A percentile compares a stretch with the other conserved stretches of the same genome.
Evolutionary conservation across 352 stramenopile genomes (phyloP).

Genomic region (Pythium plurisporium): DNA sequence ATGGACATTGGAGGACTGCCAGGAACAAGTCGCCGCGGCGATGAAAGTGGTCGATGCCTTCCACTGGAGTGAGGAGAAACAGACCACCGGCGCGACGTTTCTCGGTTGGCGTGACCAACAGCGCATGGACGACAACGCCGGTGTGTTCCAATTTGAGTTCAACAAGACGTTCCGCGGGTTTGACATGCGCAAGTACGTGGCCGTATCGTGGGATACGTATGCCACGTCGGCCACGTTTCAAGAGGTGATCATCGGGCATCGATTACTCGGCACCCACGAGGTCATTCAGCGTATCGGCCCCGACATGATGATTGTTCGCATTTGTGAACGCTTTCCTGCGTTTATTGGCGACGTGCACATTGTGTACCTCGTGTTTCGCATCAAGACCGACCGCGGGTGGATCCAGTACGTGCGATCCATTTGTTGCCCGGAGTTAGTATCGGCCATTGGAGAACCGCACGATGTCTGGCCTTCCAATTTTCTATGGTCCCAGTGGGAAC

Average conservation of each 20-base stretch:
- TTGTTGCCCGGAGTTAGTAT: neutral
- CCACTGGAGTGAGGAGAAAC: neutral
- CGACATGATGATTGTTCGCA: neutral
- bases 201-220: neutral
- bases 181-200: neutral
- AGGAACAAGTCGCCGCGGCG: neutral
- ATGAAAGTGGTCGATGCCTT: constrained; percentile 1
- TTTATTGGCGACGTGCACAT: neutral
- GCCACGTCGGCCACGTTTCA: neutral
- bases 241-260: neutral
- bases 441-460: neutral
- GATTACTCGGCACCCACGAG: neutral
- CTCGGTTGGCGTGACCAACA: constrained; percentile 6
- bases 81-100: neutral
- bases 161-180: constrained; percentile 2
- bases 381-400: constrained; percentile 4
- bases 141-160: constrained; percentile 2
- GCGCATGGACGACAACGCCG: neutral
- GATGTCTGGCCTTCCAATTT: constrained; percentile 1
- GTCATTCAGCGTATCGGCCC: constrained; percentile 1
- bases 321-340: neutral
- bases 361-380: neutral
- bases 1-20: neutral
- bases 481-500: no score
- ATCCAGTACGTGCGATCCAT: neutral